Evolutionary conservation across 306 rosid genomes (phyloP).

Genomic region (Betula pendula): DNA sequence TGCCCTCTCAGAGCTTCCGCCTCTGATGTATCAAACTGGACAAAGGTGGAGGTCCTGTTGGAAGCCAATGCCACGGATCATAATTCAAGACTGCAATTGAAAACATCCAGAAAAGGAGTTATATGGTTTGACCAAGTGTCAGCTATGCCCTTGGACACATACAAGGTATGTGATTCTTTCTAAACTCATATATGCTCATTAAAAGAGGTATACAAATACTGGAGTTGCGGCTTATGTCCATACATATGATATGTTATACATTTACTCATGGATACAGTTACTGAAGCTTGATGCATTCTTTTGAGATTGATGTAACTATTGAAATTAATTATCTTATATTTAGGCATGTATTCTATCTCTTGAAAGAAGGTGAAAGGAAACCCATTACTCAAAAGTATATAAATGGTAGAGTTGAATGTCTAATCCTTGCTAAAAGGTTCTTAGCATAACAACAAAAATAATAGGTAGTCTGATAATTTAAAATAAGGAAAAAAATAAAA

Average conservation of each 20-base stretch:
- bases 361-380: background rate
- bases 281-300: background rate
- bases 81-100: conserved; percentile 55
- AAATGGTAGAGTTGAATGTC: background rate
- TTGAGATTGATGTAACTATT: background rate
- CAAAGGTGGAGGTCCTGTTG: conserved; percentile 38
- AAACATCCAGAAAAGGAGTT: conserved; percentile 42
- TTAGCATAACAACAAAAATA: too few relatives aligned
- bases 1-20: conserved; percentile 59
- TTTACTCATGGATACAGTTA: background rate
- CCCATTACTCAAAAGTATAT: background rate
- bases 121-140: conserved; percentile 70
- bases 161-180: conserved; percentile 32
- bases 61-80: conserved; percentile 45
- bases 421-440: too few relatives aligned
- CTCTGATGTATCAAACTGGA: conserved; percentile 55
- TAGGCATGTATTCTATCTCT: background rate
- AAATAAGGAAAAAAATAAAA: too few relatives aligned
- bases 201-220: background rate
- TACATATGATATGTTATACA: background rate
- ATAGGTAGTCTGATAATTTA: too few relatives aligned
- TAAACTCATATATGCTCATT: background rate
- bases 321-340: background rate
- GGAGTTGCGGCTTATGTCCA: background rate
- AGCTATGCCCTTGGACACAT: conserved; percentile 54